Evolutionary conservation across 345 rosid genomes (phyloP).

Genomic region (Eucalyptus marginata): DNA sequence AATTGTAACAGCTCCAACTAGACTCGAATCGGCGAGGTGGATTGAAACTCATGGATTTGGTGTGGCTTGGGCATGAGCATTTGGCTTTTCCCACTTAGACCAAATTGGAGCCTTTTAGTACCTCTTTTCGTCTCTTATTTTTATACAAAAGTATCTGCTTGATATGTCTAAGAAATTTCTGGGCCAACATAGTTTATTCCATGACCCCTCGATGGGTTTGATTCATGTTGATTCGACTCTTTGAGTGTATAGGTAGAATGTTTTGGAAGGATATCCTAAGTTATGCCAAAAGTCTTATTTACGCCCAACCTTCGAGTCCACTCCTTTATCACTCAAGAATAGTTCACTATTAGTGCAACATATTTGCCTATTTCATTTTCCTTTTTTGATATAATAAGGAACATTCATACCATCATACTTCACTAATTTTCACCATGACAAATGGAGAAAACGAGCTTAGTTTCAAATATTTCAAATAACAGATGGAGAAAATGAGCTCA

Average conservation of each 20-base stretch:
- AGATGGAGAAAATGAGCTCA: background rate
- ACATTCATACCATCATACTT: background rate
- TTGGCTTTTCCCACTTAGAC: too few relatives aligned
- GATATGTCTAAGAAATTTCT: too few relatives aligned
- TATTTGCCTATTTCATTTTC: background rate
- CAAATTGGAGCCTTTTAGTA: too few relatives aligned
- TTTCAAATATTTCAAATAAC: background rate
- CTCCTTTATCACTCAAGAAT: background rate
- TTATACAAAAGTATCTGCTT: too few relatives aligned
- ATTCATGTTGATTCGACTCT: background rate
- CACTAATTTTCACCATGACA: background rate
- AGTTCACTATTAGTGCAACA: background rate
- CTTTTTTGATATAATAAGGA: background rate
- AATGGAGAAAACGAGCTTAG: background rate
- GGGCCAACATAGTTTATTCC: background rate
- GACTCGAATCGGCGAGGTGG: too few relatives aligned
- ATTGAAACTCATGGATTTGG: too few relatives aligned
- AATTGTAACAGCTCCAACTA: too few relatives aligned
- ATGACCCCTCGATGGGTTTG: background rate
- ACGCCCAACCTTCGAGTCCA: background rate
- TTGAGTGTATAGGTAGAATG: background rate
- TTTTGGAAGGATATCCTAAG: background rate
- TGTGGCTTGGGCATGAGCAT: too few relatives aligned
- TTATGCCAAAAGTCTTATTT: background rate
- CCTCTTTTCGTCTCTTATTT: too few relatives aligned